Conservation (phyloP, 2,329 filamentous ascomycete genomes). For the Alternaria postmessia region DNA sequence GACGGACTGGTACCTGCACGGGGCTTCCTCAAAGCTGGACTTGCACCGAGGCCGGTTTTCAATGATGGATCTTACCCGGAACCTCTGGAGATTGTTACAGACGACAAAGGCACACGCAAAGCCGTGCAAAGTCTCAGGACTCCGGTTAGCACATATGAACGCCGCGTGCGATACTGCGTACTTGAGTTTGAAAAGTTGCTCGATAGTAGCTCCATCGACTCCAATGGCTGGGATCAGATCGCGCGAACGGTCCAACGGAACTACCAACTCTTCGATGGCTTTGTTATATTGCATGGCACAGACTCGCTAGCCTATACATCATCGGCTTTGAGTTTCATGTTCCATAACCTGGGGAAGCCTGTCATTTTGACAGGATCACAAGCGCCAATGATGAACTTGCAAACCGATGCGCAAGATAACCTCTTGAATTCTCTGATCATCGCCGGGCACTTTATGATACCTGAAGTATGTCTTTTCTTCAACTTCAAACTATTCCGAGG, state of each 20-base stretch:
- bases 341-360: constrained; percentile 88
- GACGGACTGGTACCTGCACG: constrained; percentile 77
- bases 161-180: constrained; percentile 82
- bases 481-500: constrained; percentile 89
- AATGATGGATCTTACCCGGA: constrained; percentile 74
- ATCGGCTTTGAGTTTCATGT: constrained; percentile 91
- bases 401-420: constrained; percentile 92
- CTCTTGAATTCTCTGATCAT: constrained; percentile 87
- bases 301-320: constrained; percentile 88
- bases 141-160: constrained; percentile 79
- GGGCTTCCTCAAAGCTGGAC: constrained; percentile 81
- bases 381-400: constrained; percentile 87
- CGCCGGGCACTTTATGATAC: constrained; percentile 90
- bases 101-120: constrained; percentile 57
- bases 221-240: constrained; percentile 85
- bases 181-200: constrained; percentile 85
- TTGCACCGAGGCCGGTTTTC: constrained; percentile 83
- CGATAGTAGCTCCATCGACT: constrained; percentile 89
- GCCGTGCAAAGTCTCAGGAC: constrained; percentile 77
- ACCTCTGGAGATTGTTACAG: constrained; percentile 64
- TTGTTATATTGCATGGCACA: constrained; percentile 89
- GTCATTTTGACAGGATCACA: constrained; percentile 78
- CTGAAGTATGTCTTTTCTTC: constrained; percentile 93
- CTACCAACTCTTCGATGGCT: constrained; percentile 88
- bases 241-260: constrained; percentile 81